Base-by-base conservation (phyloP, 345 rosid genomes). In the Trapa bicornis region DNA sequence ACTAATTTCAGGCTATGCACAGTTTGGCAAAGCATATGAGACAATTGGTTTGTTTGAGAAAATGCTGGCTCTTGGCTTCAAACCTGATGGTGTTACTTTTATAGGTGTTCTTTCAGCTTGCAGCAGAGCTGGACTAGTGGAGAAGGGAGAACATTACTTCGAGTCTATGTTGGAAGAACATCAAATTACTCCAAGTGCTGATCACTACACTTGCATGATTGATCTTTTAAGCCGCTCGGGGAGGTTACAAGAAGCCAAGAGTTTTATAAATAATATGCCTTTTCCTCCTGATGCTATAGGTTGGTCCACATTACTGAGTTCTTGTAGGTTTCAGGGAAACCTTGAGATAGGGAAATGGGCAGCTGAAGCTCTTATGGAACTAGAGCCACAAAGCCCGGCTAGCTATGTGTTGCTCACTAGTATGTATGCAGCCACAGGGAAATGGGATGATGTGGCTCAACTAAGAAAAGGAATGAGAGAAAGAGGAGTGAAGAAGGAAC, bases 131-230 rank as follows among this genome's bases (percentile, higher is more conserved):
- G 97, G 97, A 62, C 71, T 90, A 68, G 92, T 88, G 71, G 94
- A 85, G 71, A 83, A 87, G 79, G 98, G 98, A 47, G 70, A 72
- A 7, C 73, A 61, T 33, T 88, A 84, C 76, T 90, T 93, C 66
- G 83, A 87, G 39, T 83, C 86, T 32, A 86, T 92, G 94, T 56
- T 77, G 29, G 72, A 77, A 56, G 80, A 88, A 47, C 81, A 88
- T 72, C 77, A 86, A 57, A 83, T 88, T 62, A 74, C 72, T 33
- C 96, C 91, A 3, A 78, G 60, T 73, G 75, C 54, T 75, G 91
- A 89, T 67, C 97, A 88, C 74, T 88, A 85, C 65, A 85, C 91
- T 73, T 93, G 98, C 80, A 93, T 93, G 96, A 93, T 90, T 62
- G 98, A 93, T 76, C 90, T 88, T 72, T 79, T 84, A 37, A 83